These are phyloP conservation scores for Solanum tacnaense DNA, from an alignment of 257 asterid species.

Conservation along the genomic window DNA sequence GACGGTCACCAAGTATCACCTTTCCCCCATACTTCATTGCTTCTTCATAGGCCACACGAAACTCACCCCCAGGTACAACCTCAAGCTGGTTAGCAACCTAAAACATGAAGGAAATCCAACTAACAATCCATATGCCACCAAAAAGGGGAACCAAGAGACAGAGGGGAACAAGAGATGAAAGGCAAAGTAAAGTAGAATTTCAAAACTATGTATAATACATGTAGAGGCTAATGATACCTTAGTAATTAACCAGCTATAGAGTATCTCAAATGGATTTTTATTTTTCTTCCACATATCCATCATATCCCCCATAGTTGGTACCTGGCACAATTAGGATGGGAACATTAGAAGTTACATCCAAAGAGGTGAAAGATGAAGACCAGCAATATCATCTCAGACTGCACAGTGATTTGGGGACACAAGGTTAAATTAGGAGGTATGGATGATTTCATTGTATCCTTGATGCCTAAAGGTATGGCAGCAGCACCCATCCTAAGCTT, in stretches of 20 bases:
- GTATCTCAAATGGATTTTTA: slow-evolving; percentile 66
- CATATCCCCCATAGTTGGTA: slow-evolving; percentile 79
- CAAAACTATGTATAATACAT: not conserved
- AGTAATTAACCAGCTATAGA: slow-evolving; percentile 94
- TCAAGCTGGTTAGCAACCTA: slow-evolving; percentile 86
- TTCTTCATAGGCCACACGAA: slow-evolving; percentile 93
- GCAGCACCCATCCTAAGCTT: not conserved
- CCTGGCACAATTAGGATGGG: slow-evolving; percentile 27
- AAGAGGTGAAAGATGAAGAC: not conserved
- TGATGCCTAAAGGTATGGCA: not conserved
- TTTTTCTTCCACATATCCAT: slow-evolving; percentile 85
- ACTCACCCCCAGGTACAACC: slow-evolving; percentile 94
- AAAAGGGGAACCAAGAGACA: not conserved
- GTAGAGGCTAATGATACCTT: slow-evolving; percentile 42
- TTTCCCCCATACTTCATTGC: slow-evolving; percentile 85
- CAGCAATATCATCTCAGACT: not conserved
- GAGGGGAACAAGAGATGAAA: not conserved
- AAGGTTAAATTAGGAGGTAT: not conserved
- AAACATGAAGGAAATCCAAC: slow-evolving; percentile 1
- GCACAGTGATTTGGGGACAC: not conserved
- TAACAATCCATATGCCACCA: not conserved
- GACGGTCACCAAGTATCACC: slow-evolving; percentile 93
- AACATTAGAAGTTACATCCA: not conserved
- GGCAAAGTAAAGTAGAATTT: not conserved
- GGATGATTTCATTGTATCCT: not conserved